Conservation (phyloP, 2,329 filamentous ascomycete species). For the Aureobasidium lini region DNA sequence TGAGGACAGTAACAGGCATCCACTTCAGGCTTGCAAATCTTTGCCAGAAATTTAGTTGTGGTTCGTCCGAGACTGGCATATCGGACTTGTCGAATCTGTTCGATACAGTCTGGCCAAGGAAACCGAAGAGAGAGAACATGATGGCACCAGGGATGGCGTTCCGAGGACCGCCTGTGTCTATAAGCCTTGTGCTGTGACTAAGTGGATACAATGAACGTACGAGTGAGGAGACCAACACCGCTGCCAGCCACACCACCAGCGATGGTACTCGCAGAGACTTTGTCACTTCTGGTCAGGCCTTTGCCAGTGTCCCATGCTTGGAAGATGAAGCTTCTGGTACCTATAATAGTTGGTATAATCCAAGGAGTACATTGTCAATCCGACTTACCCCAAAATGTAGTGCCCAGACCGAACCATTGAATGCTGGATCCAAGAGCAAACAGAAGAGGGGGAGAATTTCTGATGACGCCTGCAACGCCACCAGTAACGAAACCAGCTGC, state of each 20-base stretch:
- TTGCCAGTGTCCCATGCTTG: slow-evolving; percentile 25
- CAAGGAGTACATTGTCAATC: slow-evolving; percentile 22
- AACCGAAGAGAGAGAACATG: slow-evolving; percentile 53
- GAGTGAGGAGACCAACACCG: slow-evolving; percentile 47
- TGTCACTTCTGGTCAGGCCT: slow-evolving; percentile 51
- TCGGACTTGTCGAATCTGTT: slow-evolving; percentile 44
- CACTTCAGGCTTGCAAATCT: slow-evolving; percentile 55
- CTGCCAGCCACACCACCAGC: slow-evolving; percentile 61
- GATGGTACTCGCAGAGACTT: slow-evolving; percentile 58
- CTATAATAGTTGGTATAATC: slow-evolving; percentile 6
- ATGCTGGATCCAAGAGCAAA: slow-evolving; percentile 66
- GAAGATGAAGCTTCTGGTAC: slow-evolving; percentile 25
- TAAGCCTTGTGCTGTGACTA: neutral
- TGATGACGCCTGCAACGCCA: slow-evolving; percentile 44
- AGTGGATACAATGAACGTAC: slow-evolving; percentile 26
- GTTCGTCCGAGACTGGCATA: slow-evolving; percentile 28
- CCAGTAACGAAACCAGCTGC: slow-evolving; percentile 57
- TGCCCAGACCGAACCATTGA: slow-evolving; percentile 75
- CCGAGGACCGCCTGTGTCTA: slow-evolving; percentile 45
- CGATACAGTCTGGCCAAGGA: slow-evolving; percentile 49
- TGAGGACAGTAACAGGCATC: slow-evolving; percentile 63
- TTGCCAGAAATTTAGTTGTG: slow-evolving; percentile 36
- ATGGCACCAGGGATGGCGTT: slow-evolving; percentile 50
- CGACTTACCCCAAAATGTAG: slow-evolving; percentile 62
- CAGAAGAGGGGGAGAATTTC: slow-evolving; percentile 57